These are phyloP conservation scores for Artomyces pyxidatus DNA, from an alignment of 768 basidiomycete species.

Conservation along the genomic window DNA sequence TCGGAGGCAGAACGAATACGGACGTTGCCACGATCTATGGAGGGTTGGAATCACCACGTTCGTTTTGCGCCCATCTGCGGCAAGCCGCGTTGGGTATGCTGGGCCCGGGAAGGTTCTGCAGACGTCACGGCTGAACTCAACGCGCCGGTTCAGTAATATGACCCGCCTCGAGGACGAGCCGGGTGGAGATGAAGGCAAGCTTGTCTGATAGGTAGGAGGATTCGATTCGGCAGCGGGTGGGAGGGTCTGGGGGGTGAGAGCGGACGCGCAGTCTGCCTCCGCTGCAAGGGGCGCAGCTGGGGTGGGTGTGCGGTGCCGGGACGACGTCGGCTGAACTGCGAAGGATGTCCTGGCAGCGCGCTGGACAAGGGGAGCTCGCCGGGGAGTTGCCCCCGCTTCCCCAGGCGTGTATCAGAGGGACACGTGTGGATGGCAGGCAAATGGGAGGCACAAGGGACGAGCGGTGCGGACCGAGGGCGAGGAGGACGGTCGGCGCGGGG, in stretches of 20 bases:
- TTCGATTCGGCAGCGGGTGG: neutral
- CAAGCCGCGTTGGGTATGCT: neutral
- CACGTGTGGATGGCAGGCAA: too few relatives aligned
- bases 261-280: neutral
- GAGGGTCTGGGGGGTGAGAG: neutral
- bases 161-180: conserved; percentile 12
- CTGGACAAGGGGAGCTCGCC: too few relatives aligned
- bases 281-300: neutral
- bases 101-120: too few relatives aligned
- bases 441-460: too few relatives aligned
- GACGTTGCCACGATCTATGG: neutral
- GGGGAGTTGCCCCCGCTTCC: too few relatives aligned
- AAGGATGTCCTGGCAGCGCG: neutral
- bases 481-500: too few relatives aligned
- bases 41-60: neutral
- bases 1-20: neutral
- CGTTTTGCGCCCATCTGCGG: neutral
- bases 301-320: neutral
- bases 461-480: too few relatives aligned
- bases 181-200: neutral
- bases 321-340: neutral
- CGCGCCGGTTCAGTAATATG: conserved; percentile 1
- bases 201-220: conserved; percentile 4
- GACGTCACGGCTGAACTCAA: too few relatives aligned
- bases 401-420: too few relatives aligned